phyloP scores from a whole-genome alignment of 2,329 filamentous ascomycete genomes.

The Coniochaeta prunicola region DNA sequence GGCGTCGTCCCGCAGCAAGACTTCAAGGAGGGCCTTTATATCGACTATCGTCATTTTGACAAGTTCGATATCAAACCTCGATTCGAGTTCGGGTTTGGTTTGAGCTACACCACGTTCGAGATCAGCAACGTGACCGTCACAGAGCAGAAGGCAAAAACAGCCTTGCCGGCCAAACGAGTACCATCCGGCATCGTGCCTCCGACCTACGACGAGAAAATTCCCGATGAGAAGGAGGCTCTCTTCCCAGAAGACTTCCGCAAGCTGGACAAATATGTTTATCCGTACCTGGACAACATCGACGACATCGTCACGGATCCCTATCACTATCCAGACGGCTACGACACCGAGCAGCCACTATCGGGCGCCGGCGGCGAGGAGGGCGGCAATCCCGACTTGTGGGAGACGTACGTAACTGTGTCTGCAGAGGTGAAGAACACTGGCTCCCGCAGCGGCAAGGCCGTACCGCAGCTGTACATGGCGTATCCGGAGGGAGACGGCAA shows the following conservation, averaged over 20 bases:
- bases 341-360: conserved; percentile 41
- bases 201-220: conserved; percentile 45
- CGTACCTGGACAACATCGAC: conserved; percentile 48
- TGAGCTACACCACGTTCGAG: conserved; percentile 72
- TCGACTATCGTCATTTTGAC: conserved; percentile 89
- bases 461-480: conserved; percentile 39
- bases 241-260: conserved; percentile 55
- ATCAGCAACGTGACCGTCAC: conserved; percentile 47
- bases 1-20: conserved; percentile 70
- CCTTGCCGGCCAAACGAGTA: conserved; percentile 28
- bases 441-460: conserved; percentile 28
- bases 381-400: conserved; percentile 61
- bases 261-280: conserved; percentile 66
- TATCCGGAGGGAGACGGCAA: conserved; percentile 26
- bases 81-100: conserved; percentile 80
- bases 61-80: conserved; percentile 65
- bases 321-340: conserved; percentile 50
- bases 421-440: conserved; percentile 50
- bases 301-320: conserved; percentile 32
- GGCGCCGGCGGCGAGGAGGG: conserved; percentile 62
- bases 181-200: conserved; percentile 41
- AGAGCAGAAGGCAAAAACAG: conserved; percentile 36
- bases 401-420: conserved; percentile 40
- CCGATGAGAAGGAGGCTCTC: conserved; percentile 46
- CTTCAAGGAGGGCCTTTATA: conserved; percentile 75